phyloP scores from a whole-genome alignment of 179 eudicot genomes.

The Silene coronaria region DNA sequence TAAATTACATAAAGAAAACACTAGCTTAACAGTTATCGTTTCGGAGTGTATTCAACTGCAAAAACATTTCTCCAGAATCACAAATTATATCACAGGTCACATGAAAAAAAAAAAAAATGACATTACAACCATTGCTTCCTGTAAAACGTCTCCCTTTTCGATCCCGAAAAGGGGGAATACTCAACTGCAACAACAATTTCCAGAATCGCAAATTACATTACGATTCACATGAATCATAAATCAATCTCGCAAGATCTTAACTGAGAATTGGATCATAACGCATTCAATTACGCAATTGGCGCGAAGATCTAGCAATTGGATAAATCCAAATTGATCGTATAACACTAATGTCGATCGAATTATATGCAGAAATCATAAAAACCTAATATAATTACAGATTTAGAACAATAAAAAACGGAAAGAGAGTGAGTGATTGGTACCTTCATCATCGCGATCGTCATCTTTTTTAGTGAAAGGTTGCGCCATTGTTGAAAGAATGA shows the following conservation, averaged over 20 bases:
- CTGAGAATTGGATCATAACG: neutral
- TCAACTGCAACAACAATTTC: neutral
- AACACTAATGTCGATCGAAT: neutral
- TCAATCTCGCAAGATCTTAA: slow-evolving; percentile 17
- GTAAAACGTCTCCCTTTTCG: neutral
- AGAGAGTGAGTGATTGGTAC: slow-evolving; percentile 18
- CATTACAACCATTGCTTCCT: too few species aligned
- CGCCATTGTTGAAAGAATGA: slow-evolving; percentile 41
- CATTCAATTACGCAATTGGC: neutral
- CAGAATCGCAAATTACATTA: neutral
- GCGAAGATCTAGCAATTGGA: neutral
- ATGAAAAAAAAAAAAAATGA: too few species aligned
- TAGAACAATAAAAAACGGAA: neutral
- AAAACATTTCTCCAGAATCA: neutral
- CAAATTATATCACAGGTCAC: neutral
- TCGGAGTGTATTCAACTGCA: neutral
- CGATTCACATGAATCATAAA: neutral
- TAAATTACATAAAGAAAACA: too few species aligned
- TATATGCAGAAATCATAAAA: neutral
- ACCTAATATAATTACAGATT: too few species aligned
- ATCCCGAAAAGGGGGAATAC: neutral
- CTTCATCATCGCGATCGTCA: slow-evolving; percentile 71
- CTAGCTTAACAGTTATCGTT: too few species aligned
- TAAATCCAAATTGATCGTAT: neutral
- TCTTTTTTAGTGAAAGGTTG: slow-evolving; percentile 64